Evolutionary conservation across 2,329 filamentous ascomycete genomes (phyloP).

Genomic region (Diatrype stigma): DNA sequence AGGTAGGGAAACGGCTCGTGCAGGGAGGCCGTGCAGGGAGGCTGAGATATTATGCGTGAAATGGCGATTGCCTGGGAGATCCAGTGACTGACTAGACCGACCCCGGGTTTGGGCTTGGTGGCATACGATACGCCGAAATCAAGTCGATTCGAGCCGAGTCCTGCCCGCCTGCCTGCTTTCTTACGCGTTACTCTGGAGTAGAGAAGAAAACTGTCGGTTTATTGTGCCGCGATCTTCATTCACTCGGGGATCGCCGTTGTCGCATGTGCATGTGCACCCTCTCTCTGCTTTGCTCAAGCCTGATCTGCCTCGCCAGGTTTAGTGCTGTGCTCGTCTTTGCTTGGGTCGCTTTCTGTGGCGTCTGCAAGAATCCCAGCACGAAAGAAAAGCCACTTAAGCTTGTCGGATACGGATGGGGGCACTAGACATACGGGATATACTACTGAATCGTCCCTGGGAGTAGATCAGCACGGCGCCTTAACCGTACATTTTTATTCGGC

Average conservation of each 20-base stretch:
- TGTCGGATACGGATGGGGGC: slow-evolving; percentile 28
- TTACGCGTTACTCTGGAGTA: neutral
- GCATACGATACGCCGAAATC: neutral
- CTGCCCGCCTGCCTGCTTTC: neutral
- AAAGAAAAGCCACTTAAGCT: slow-evolving; percentile 20
- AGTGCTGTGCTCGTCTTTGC: slow-evolving; percentile 11
- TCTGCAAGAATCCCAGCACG: slow-evolving; percentile 26
- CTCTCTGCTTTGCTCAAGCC: slow-evolving; percentile 15
- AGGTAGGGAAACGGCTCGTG: neutral
- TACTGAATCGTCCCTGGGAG: neutral
- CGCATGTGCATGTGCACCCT: slow-evolving; percentile 11
- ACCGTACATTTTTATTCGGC: neutral
- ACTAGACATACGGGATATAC: slow-evolving; percentile 10
- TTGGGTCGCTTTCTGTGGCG: slow-evolving; percentile 24
- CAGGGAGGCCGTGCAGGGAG: neutral
- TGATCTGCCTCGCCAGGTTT: slow-evolving; percentile 20
- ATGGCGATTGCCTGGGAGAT: neutral
- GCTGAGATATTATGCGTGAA: neutral
- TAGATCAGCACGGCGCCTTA: neutral
- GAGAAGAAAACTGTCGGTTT: neutral
- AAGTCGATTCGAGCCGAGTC: neutral
- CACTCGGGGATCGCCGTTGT: slow-evolving; percentile 8
- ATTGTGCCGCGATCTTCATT: neutral
- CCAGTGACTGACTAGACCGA: neutral
- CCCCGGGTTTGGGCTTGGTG: neutral